phyloP scores from a whole-genome alignment of 306 rosid genomes.

The Pyrus bretschneideri region DNA sequence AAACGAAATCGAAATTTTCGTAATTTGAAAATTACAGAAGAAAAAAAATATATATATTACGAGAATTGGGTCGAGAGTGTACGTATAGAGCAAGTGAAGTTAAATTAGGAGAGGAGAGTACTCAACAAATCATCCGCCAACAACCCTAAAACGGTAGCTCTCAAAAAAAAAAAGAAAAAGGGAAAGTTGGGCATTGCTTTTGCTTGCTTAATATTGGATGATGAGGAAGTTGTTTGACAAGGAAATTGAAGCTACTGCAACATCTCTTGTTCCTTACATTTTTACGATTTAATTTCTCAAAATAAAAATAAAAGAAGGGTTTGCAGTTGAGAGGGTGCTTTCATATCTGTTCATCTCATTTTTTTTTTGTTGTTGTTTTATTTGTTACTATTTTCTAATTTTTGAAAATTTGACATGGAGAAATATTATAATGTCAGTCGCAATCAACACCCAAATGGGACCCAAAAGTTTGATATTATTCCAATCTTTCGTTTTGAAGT shows the following conservation, averaged over 20 bases:
- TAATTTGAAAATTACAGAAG: constrained; percentile 1
- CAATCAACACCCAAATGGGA: constrained; percentile 13
- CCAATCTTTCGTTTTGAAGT: constrained; percentile 24
- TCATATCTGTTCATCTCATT: constrained; percentile 29
- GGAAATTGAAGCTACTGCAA: constrained; percentile 49
- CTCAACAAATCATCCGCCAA: constrained; percentile 41
- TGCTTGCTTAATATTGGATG: constrained; percentile 28
- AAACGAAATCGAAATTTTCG: constrained; percentile 8
- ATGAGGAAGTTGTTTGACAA: constrained; percentile 38
- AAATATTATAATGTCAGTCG: neutral
- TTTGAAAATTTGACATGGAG: constrained; percentile 25
- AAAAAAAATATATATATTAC: neutral
- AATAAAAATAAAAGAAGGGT: neutral
- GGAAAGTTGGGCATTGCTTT: constrained; percentile 56
- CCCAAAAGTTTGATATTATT: neutral
- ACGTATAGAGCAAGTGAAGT: constrained; percentile 55
- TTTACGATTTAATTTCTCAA: constrained; percentile 6
- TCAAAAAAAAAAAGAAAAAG: constrained; percentile 57
- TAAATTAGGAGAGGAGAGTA: constrained; percentile 30
- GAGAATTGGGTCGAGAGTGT: constrained; percentile 12
- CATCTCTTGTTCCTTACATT: constrained; percentile 11
- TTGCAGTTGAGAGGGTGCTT: constrained; percentile 49
- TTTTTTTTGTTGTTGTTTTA: neutral
- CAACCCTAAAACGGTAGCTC: constrained; percentile 25
- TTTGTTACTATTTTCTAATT: constrained; percentile 3